Base-by-base conservation (phyloP, 768 basidiomycete genomes). In the Cystofilobasidium ferigula region DNA sequence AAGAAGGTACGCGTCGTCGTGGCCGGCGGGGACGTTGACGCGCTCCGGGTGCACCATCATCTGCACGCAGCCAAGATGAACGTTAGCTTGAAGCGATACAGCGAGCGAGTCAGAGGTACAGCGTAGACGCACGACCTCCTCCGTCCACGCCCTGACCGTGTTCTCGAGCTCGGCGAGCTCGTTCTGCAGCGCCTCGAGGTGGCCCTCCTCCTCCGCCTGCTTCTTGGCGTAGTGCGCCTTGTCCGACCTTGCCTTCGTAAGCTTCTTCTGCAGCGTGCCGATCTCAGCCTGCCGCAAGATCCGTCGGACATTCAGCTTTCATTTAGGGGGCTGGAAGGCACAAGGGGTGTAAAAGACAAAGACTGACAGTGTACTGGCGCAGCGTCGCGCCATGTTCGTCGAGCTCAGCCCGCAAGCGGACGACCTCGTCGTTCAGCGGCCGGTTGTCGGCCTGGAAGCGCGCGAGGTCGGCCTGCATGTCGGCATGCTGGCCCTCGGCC, bases 1-100 rank as follows among this genome's bases (percentile, higher is more conserved):
- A 60, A 87, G 72, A 32, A 93, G 57, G 40, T 58, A 40, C 32
- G 61, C 32, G 24, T 62, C 20, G 2, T 24, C 22, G 30, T 59
- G 57, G 22, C 42, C 43, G 45, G 60, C 61, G 2, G 10, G 51
- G 6, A 62, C 32, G 9, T 54, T 13, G 62, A 40, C 38, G 1
- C 58, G 58, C 40, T 60, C 12, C 8, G 28, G 56, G 36, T 64
- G 30, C 4, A 64, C 51, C 7, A 2, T 6, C 9, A 22, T 12
- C 51, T 54, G 51, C 18, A 13, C 18, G 51, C 2, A 14, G 51
- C 2, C 18, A 20, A 32, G 1, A 28, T 22, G 28, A 8, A 12
- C 28, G n/a, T n/a, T n/a, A 28, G 24, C 22, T 51, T 22, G 8
- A 5, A 28, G 38, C 24, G 40, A 59, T 10, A 30, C n/a, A 56